Percentiles rank a stretch among this genome's conserved stretches.
Evolutionary conservation across 1,284 basidiomycete species (phyloP).

Genomic region (Cryptococcus sp.): DNA sequence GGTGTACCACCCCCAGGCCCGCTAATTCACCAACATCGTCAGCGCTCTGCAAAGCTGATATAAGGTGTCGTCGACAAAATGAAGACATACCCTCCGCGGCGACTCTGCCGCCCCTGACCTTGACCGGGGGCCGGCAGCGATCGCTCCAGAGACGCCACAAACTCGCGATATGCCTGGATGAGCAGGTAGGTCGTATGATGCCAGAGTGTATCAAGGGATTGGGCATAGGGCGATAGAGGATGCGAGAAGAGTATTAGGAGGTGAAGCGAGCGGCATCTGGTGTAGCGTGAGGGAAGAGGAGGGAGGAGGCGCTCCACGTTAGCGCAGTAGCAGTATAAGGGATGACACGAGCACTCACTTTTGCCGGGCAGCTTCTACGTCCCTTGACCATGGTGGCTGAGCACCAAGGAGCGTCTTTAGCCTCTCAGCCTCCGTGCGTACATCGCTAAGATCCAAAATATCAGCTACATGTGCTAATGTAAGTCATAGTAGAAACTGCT

Average conservation of each 20-base stretch:
- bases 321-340: background rate
- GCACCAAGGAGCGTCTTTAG: constrained; percentile 36
- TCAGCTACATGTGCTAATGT: constrained; percentile 9
- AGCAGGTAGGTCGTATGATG: constrained; percentile 86
- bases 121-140: constrained; percentile 26
- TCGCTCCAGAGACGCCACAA: constrained; percentile 66
- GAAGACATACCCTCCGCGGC: background rate
- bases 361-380: constrained; percentile 79
- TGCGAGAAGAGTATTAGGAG: constrained; percentile 72
- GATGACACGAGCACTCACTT: constrained; percentile 60
- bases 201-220: constrained; percentile 83
- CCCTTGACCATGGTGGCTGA: constrained; percentile 74
- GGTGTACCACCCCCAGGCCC: background rate
- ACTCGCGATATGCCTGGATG: constrained; percentile 79
- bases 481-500: constrained; percentile 3
- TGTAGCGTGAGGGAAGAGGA: constrained; percentile 7
- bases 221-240: constrained; percentile 71
- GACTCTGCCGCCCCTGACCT: background rate
- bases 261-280: constrained; percentile 73
- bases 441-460: constrained; percentile 18
- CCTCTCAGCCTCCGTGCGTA: constrained; percentile 22
- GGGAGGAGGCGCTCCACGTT: constrained; percentile 1
- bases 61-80: too few species aligned
- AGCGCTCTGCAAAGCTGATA: too few species aligned
- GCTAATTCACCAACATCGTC: background rate